Percentiles rank a stretch among this genome's conserved stretches.
Conservation (phyloP, 2,329 filamentous ascomycete species). For the Alternaria panax region DNA sequence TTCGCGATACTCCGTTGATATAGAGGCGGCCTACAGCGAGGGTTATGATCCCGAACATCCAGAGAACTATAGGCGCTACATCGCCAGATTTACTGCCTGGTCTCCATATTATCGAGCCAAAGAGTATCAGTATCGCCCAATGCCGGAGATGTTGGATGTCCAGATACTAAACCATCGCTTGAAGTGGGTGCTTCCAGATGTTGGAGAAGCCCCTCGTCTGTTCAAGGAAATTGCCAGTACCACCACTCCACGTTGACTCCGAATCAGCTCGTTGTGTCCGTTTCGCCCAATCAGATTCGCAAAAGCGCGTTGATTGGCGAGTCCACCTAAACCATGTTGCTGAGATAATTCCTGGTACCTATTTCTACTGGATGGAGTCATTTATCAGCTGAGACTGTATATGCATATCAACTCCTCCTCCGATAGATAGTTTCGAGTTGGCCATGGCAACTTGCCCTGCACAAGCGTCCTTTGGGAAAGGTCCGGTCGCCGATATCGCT, state of each 20-base stretch:
- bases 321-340: slow-evolving; percentile 6
- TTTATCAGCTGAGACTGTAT: background rate
- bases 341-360: slow-evolving; percentile 10
- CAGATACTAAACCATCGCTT: background rate
- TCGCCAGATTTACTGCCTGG: background rate
- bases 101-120: background rate
- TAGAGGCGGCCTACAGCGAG: background rate
- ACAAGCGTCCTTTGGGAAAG: background rate
- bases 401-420: background rate
- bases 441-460: background rate
- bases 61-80: background rate
- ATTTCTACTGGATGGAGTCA: slow-evolving; percentile 1
- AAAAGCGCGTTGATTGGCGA: slow-evolving; percentile 3
- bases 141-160: background rate
- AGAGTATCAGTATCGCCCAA: background rate
- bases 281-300: slow-evolving; percentile 8
- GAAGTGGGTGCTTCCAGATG: background rate
- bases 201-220: background rate
- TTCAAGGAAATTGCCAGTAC: background rate
- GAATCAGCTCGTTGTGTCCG: slow-evolving; percentile 13
- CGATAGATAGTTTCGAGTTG: background rate
- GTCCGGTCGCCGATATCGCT: background rate
- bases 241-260: background rate
- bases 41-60: background rate
- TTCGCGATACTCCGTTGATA: background rate